Evolutionary conservation across 2,329 filamentous ascomycete genomes (phyloP).

Genomic region (Pseudofabraea citricarpa): DNA sequence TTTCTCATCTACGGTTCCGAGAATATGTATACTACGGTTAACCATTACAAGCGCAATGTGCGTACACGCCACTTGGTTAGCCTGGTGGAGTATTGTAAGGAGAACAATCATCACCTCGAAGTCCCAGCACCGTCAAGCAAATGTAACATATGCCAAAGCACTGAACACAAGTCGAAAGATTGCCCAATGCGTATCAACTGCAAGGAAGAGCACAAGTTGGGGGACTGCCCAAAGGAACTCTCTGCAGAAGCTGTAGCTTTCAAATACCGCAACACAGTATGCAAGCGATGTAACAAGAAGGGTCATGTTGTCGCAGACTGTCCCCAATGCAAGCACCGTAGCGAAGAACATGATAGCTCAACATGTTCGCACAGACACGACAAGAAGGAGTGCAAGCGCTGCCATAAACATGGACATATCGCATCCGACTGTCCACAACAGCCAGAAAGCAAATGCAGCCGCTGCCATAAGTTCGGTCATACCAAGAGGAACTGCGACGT

Average conservation of each 20-base stretch:
- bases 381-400: neutral
- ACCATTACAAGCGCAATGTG: neutral
- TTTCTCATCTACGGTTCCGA: neutral
- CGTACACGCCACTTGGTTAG: neutral
- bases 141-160: neutral
- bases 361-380: neutral
- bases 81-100: neutral
- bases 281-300: neutral
- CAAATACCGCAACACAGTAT: neutral
- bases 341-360: neutral
- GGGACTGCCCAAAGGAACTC: neutral
- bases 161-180: neutral
- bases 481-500: neutral
- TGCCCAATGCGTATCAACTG: neutral
- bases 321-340: neutral
- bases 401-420: neutral
- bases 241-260: neutral
- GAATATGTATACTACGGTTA: neutral
- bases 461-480: neutral
- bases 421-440: neutral
- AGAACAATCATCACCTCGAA: neutral
- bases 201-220: neutral
- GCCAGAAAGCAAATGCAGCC: neutral
- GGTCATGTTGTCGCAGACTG: neutral
- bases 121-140: neutral